Percentiles rank a stretch among this genome's conserved stretches.
Evolutionary conservation across 2,329 filamentous ascomycete species (phyloP).

Genomic region (Fusarium fracticaudum): DNA sequence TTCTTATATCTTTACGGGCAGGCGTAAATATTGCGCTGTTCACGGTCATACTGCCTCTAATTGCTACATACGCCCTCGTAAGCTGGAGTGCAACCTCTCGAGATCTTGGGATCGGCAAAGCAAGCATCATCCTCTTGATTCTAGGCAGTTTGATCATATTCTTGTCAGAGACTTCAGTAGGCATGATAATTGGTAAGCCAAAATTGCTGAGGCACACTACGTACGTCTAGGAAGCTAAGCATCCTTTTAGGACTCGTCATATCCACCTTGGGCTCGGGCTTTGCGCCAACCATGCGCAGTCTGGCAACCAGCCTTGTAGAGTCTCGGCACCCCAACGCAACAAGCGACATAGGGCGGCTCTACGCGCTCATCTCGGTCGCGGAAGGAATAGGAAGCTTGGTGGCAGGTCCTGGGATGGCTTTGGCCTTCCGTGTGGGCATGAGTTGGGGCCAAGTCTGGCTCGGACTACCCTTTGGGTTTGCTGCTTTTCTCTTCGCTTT

Average conservation of each 20-base stretch:
- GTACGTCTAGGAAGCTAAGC: background rate
- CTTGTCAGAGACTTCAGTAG: background rate
- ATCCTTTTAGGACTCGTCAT: background rate
- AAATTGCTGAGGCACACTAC: accelerated
- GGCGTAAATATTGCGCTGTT: background rate
- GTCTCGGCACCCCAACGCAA: background rate
- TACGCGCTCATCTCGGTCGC: background rate
- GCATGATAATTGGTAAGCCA: background rate
- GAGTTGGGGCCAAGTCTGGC: conserved; percentile 1
- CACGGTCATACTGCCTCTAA: background rate
- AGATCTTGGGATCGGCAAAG: background rate
- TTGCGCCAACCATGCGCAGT: background rate
- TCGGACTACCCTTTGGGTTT: background rate
- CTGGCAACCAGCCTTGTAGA: background rate
- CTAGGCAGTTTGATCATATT: background rate
- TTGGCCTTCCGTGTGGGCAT: background rate
- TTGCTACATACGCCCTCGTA: background rate
- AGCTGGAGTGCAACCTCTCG: background rate
- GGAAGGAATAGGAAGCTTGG: background rate
- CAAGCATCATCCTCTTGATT: background rate
- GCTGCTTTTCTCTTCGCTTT: background rate
- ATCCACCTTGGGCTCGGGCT: conserved; percentile 1
- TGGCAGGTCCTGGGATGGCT: background rate
- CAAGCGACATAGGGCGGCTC: background rate
- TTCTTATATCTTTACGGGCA: background rate